These are phyloP conservation scores for Lipomyces japonicus DNA, from an alignment of 805 yeast genomes.

Conservation along the genomic window DNA sequence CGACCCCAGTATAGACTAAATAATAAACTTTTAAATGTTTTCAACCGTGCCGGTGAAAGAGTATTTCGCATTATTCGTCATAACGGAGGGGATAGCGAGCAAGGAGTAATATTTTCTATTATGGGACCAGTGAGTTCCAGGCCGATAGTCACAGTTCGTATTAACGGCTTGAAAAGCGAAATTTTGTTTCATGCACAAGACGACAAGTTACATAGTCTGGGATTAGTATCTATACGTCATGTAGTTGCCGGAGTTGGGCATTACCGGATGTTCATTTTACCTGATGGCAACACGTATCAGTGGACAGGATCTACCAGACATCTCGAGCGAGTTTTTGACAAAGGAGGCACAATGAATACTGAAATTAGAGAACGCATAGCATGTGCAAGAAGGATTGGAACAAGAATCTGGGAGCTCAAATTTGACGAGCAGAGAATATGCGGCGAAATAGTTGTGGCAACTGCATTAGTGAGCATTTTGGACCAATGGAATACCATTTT, in stretches of 20 bases:
- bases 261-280: conserved; percentile 56
- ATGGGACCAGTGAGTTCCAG: conserved; percentile 3
- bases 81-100: background rate
- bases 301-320: conserved; percentile 61
- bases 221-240: conserved; percentile 61
- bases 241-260: conserved; percentile 59
- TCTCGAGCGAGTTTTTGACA: conserved; percentile 54
- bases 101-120: conserved; percentile 10
- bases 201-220: conserved; percentile 37
- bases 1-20: conserved; percentile 24
- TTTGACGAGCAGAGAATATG: conserved; percentile 55
- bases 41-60: conserved; percentile 13
- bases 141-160: conserved; percentile 10
- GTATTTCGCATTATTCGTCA: conserved; percentile 13
- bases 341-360: conserved; percentile 43
- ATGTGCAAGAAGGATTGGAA: conserved; percentile 51
- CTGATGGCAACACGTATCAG: conserved; percentile 59
- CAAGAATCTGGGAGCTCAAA: conserved; percentile 51
- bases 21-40: conserved; percentile 16
- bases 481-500: conserved; percentile 66
- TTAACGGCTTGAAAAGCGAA: conserved; percentile 11
- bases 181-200: conserved; percentile 7
- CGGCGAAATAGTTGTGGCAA: conserved; percentile 55
- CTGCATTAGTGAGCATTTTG: conserved; percentile 57
- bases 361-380: conserved; percentile 65